phyloP scores from a whole-genome alignment of 2,329 filamentous ascomycete genomes.

The Xylaria sp. region DNA sequence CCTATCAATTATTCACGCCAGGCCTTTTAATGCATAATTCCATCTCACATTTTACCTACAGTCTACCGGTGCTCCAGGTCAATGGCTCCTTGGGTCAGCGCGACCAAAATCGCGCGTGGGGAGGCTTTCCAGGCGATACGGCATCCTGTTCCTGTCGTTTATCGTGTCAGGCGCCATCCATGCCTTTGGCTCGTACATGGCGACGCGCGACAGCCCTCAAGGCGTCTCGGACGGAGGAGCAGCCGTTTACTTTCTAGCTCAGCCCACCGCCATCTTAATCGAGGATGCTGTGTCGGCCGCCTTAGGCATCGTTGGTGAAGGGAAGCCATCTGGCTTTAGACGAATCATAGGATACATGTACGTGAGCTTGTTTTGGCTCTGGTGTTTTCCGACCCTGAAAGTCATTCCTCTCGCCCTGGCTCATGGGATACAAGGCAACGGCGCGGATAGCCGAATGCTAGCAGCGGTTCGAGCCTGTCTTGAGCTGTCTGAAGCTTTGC shows the following conservation, averaged over 20 bases:
- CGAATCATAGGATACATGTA: neutral
- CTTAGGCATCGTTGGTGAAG: neutral
- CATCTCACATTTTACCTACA: neutral
- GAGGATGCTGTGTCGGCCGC: neutral
- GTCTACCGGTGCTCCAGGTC: neutral
- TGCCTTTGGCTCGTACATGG: neutral
- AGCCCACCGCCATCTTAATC: neutral
- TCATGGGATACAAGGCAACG: neutral
- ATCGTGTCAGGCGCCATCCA: neutral
- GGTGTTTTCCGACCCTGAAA: neutral
- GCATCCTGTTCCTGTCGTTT: neutral
- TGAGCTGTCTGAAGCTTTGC: neutral
- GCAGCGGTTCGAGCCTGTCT: neutral
- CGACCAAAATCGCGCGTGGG: neutral
- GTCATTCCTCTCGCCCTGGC: neutral
- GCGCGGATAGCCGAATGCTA: neutral
- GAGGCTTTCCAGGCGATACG: neutral
- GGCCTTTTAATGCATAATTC: neutral
- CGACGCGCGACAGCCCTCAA: neutral
- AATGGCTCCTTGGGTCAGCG: neutral
- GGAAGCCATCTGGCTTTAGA: neutral
- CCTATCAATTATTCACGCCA: neutral
- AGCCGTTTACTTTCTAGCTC: neutral
- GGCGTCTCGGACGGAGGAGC: neutral
- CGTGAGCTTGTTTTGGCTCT: neutral